Base-by-base conservation (phyloP, 1,284 basidiomycete genomes). In the Pholiota adiposa region DNA sequence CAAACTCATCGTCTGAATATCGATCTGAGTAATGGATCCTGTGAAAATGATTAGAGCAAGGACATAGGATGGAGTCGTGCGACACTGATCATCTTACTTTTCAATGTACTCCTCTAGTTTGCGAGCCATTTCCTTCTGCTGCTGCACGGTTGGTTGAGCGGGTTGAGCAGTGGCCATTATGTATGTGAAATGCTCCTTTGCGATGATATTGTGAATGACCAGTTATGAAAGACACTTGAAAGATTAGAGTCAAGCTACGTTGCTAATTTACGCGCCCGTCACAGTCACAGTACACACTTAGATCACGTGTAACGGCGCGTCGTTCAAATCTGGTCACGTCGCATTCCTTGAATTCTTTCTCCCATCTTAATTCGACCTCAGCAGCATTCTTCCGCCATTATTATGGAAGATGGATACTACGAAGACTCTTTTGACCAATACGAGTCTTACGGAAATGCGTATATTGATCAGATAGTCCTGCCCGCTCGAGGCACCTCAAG, bases 11-110 rank as follows among this genome's bases (percentile, higher is more conserved):
- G 71, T 94, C 91, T 12, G 89, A 83, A 73, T 94, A 94, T 64
- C 90, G 86, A 72, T 93, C 90, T 62, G 91, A 93, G 72, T 93
- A 93, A 69, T 91, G 88, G 67, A 93, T 93, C 73, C 90, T 93
- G 51, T 69, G 62, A 50, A 57, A 53, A 58, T 67, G 34, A 57
- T 44, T 54, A 48, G 12, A 56, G 41, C 49, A 57, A 62, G 27
- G 51, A 58, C 43, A 31, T 55, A 31, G 18, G 55, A n/a, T 54
- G 50, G 25, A 33, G 48, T 57, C 19, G 43, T n/a, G 33, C 14
- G 25, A 16, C 21, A 60, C 33, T 33, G 38, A 51, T 67, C n/a
- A n/a, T n/a, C 78, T 58, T 65, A 88, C 87, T 86, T 89, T 66
- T 88, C 85, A 57, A 89, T 87, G 67, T 85, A 88, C 69, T 88